Percentiles rank a stretch among this genome's conserved stretches.
Evolutionary conservation across 805 yeast species (phyloP).

Genomic region (Kodamaea leandrae): DNA sequence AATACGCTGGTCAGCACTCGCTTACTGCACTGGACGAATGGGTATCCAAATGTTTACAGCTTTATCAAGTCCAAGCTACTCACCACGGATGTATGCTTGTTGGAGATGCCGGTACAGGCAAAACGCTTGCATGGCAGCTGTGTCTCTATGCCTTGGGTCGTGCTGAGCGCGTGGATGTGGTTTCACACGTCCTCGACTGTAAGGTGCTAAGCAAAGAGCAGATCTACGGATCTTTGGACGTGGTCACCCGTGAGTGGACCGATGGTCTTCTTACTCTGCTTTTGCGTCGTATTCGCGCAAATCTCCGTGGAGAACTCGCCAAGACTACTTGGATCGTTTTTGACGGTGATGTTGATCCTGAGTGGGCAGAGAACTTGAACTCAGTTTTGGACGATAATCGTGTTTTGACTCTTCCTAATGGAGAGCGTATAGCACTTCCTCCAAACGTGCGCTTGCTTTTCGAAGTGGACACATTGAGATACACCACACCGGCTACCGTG

Average conservation of each 20-base stretch:
- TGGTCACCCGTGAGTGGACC: conserved; percentile 83
- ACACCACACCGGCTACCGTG: conserved; percentile 87
- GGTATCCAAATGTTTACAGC: conserved; percentile 56
- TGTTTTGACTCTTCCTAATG: conserved; percentile 78
- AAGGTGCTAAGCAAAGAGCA: conserved; percentile 66
- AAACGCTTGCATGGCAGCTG: conserved; percentile 52
- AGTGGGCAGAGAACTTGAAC: conserved; percentile 88
- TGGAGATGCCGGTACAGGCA: conserved; percentile 77
- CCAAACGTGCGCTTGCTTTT: conserved; percentile 62
- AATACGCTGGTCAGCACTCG: conserved; percentile 31
- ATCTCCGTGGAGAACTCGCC: conserved; percentile 55
- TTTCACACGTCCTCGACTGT: conserved; percentile 59
- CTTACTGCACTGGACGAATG: conserved; percentile 39
- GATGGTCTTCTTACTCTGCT: conserved; percentile 80
- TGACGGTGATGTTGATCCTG: conserved; percentile 93
- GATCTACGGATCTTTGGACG: conserved; percentile 69
- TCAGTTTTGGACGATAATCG: conserved; percentile 89
- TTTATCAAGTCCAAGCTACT: conserved; percentile 55
- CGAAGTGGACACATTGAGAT: conserved; percentile 64
- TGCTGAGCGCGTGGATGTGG: conserved; percentile 34
- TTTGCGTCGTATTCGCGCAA: conserved; percentile 54
- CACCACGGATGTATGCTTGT: conserved; percentile 82
- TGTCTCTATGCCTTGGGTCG: conserved; percentile 42
- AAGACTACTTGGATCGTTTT: conserved; percentile 74
- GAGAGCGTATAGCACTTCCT: conserved; percentile 76